phyloP scores from a whole-genome alignment of 371 early-diverging fungal genomes.

The Phascolomyces articulosus region DNA sequence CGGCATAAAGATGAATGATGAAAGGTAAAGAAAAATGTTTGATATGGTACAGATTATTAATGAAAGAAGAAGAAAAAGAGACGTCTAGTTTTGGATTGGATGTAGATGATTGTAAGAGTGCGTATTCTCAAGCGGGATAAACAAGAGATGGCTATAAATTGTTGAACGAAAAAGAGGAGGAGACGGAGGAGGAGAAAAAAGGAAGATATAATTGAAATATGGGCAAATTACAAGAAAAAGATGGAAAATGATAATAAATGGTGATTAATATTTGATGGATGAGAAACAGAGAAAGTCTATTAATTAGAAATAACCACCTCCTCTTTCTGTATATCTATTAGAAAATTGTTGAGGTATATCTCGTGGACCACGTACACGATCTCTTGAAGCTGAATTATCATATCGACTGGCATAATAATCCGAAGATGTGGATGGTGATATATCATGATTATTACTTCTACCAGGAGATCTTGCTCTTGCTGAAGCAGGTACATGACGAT shows the following conservation, averaged over 20 bases:
- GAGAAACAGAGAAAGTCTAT: no score
- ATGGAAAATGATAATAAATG: no score
- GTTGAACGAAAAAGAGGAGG: no score
- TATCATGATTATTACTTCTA: conserved; percentile 5
- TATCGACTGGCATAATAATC: conserved; percentile 2
- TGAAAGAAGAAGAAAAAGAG: not conserved
- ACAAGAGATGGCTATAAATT: not conserved
- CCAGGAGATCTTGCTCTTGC: conserved; percentile 7
- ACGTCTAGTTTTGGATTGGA: not conserved
- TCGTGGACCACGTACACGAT: conserved; percentile 10
- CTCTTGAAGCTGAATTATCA: conserved; percentile 5
- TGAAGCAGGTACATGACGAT: not conserved
- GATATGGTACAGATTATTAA: conserved; percentile 3
- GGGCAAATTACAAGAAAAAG: no score
- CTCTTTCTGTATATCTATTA: conserved; percentile 6
- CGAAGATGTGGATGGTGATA: not conserved
- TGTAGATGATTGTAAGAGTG: not conserved
- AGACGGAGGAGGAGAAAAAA: no score
- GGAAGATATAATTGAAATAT: no score
- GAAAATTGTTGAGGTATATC: conserved; percentile 4
- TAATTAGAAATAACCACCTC: conserved; percentile 11
- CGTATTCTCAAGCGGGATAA: not conserved
- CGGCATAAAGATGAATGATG: not conserved
- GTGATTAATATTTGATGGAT: no score
- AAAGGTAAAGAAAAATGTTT: not conserved